These are phyloP conservation scores for Penicillium tannophilum DNA, from an alignment of 495 filamentous ascomycete genomes.

Conservation along the genomic window DNA sequence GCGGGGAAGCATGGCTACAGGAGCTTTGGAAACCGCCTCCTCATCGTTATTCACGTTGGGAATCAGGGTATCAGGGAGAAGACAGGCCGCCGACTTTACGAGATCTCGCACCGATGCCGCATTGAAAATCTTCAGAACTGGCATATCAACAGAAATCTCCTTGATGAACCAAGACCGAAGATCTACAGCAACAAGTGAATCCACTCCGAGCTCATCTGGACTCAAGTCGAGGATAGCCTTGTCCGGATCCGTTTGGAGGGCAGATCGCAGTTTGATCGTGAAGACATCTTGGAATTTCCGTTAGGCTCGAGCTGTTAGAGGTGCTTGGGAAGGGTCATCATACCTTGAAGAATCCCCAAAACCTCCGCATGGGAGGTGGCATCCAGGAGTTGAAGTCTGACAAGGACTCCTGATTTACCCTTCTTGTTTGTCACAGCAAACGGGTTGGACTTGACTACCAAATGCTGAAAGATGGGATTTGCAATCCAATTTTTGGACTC, in stretches of 20 bases:
- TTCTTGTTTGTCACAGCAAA: conserved; percentile 21
- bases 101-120: conserved; percentile 24
- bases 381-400: conserved; percentile 27
- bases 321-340: not conserved
- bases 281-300: conserved; percentile 9
- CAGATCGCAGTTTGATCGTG: conserved; percentile 14
- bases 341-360: conserved; percentile 17
- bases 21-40: not conserved
- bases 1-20: too few relatives aligned
- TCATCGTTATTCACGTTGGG: conserved; percentile 10
- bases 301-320: not conserved
- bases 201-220: conserved; percentile 48
- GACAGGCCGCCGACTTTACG: conserved; percentile 11
- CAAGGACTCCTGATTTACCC: conserved; percentile 17
- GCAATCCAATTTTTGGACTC: conserved; percentile 34
- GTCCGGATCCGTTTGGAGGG: conserved; percentile 15
- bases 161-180: conserved; percentile 55
- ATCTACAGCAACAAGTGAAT: conserved; percentile 61
- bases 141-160: conserved; percentile 44
- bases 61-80: conserved; percentile 13
- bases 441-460: conserved; percentile 19
- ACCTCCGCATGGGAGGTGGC: conserved; percentile 22
- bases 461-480: conserved; percentile 34
- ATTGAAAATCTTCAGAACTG: conserved; percentile 52
- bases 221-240: conserved; percentile 24